Evolutionary conservation across 73 alveolate species (phyloP).

Genomic region (Paramecium tetraurelia): DNA sequence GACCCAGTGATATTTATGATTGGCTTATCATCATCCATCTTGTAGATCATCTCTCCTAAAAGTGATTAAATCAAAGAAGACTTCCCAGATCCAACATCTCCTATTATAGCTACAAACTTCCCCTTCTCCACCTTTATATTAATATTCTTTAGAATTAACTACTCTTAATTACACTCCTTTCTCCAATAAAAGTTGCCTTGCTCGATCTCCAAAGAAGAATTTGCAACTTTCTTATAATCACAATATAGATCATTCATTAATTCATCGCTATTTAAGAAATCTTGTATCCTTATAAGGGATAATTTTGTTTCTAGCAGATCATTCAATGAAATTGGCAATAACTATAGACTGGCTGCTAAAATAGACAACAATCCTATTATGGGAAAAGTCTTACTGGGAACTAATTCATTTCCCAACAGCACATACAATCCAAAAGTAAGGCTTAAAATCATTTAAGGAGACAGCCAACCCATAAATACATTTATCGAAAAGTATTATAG

Average conservation of each 20-base stretch:
- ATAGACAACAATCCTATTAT: slow-evolving; percentile 50
- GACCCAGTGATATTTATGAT: background rate
- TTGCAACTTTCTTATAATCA: background rate
- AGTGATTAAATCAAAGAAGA: slow-evolving; percentile 40
- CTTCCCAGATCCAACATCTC: slow-evolving; percentile 71
- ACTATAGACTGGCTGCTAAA: slow-evolving; percentile 1
- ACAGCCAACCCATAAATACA: slow-evolving; percentile 44
- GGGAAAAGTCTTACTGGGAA: slow-evolving; percentile 47
- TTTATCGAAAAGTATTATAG: background rate
- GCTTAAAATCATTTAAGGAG: slow-evolving; percentile 47
- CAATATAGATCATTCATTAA: background rate
- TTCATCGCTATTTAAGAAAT: slow-evolving; percentile 2
- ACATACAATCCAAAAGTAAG: slow-evolving; percentile 41
- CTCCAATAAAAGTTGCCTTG: slow-evolving; percentile 51
- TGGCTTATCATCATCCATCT: background rate
- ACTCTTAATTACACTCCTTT: background rate
- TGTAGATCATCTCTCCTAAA: slow-evolving; percentile 54
- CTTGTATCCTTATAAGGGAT: slow-evolving; percentile 43
- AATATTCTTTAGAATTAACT: slow-evolving; percentile 6
- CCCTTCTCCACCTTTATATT: slow-evolving; percentile 38
- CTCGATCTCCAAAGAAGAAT: slow-evolving; percentile 28
- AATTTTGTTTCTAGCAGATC: slow-evolving; percentile 29
- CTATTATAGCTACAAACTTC: slow-evolving; percentile 38
- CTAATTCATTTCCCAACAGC: slow-evolving; percentile 7
- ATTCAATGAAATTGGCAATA: slow-evolving; percentile 51